Percentiles rank a stretch among this genome's conserved stretches.
Evolutionary conservation across 257 asterid species (phyloP).

Genomic region (Galeopsis tetrahit): DNA sequence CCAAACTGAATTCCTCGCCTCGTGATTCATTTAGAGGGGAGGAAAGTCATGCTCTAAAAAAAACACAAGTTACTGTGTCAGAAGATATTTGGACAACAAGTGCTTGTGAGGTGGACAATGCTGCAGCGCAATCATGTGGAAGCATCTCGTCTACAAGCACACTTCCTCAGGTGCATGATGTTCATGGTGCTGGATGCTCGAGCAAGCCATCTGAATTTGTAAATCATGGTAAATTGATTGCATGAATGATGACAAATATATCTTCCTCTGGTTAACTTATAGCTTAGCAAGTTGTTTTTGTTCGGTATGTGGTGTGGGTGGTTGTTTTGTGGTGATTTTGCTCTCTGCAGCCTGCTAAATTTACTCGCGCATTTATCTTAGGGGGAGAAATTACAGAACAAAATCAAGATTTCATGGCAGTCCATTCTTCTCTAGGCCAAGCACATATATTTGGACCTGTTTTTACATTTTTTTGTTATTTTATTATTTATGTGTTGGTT

Average conservation of each 20-base stretch:
- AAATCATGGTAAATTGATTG: constrained; percentile 66
- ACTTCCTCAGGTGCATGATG: constrained; percentile 54
- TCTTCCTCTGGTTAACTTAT: background rate
- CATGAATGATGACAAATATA: background rate
- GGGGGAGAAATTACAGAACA: background rate
- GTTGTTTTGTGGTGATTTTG: background rate
- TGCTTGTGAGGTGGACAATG: constrained; percentile 60
- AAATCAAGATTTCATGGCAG: background rate
- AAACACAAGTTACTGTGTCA: constrained; percentile 45
- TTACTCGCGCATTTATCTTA: background rate
- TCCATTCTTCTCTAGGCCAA: background rate
- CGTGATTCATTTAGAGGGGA: constrained; percentile 48
- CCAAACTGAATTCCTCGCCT: constrained; percentile 50
- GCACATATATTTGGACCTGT: constrained; percentile 6
- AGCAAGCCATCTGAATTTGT: constrained; percentile 61
- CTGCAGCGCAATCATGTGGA: constrained; percentile 60
- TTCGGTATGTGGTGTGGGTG: background rate
- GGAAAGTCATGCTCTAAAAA: constrained; percentile 32
- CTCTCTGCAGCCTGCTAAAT: constrained; percentile 1
- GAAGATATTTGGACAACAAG: constrained; percentile 76
- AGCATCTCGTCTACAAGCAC: constrained; percentile 70
- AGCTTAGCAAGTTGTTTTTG: constrained; percentile 6
- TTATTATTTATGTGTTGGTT: background rate
- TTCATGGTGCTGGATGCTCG: constrained; percentile 54
- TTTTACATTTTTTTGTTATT: background rate